Evolutionary conservation across 2,329 filamentous ascomycete genomes (phyloP), one percentile per base, ranked within the genome.

Genomic region (Cadophora sp.): DNA sequence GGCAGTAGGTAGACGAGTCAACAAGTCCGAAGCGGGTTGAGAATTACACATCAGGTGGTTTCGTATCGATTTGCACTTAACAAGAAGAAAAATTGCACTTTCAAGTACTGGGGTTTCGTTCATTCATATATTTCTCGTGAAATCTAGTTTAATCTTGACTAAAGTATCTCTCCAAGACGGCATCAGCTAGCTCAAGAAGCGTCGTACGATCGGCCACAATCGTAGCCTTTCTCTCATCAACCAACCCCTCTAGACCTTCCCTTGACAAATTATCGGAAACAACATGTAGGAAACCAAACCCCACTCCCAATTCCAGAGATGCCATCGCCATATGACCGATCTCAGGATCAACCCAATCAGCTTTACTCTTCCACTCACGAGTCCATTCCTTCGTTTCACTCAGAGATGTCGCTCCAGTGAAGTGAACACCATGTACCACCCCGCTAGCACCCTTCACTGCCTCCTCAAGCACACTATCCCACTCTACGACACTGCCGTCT

Each of bases 341-440:
- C 50, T 70, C 66, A 14, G 63, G 68, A 55, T 70, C 68, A 9
- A 69, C 68, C 47, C 66, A 68, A 33, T 68, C 68, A 13, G 36
- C 64, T 20, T 63, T 36, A 33, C 60, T 68, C 43, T 66, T 58
- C 41, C 39, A 53, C 22, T 61, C 51, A 7, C 14, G 33, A 16
- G 66, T 39, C 68, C 66, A 70, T 20, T 68, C 68, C 33, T 68
- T 66, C 16, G 68, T 66, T 39, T 70, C 66, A 45, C 61, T 48
- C 18, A 70, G 50, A 30, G 64, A 62, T 8, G 66, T 63, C 4
- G 48, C 56, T 20, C 62, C 36, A 9, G 59, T 63, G 55, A 51
- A 68, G 59, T 70, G 66, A 24, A 64, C 62, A 14, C 62, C 62
- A 11, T 41, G 43, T 4, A 59, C 53, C 9, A 64, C 62, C 4